Conservation (phyloP, 2,329 filamentous ascomycete species). For the Xylariaceae sp. region DNA sequence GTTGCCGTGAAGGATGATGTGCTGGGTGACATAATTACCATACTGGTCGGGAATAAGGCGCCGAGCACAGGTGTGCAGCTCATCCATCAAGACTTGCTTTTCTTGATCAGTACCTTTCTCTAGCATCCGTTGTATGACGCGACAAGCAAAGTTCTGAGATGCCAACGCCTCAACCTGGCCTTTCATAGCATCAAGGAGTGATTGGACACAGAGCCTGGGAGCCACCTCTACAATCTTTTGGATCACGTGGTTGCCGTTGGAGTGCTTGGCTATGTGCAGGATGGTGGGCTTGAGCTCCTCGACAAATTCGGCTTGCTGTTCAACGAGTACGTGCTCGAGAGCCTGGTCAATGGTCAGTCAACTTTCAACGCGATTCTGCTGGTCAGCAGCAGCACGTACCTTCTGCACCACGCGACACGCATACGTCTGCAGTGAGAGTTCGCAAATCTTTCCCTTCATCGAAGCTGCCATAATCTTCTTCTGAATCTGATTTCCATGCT, state of each 20-base stretch:
- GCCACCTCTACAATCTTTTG: conserved; percentile 87
- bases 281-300: conserved; percentile 77
- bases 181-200: conserved; percentile 77
- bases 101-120: conserved; percentile 74
- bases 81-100: conserved; percentile 67
- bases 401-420: conserved; percentile 96
- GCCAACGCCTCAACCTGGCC: conserved; percentile 71
- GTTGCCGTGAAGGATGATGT: conserved; percentile 77
- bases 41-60: conserved; percentile 81
- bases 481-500: conserved; percentile 89
- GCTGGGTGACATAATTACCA: conserved; percentile 94
- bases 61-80: conserved; percentile 69
- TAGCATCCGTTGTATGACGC: conserved; percentile 87
- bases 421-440: conserved; percentile 83
- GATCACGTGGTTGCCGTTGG: conserved; percentile 94
- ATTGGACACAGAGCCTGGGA: conserved; percentile 73
- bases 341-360: conserved; percentile 54
- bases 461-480: conserved; percentile 81
- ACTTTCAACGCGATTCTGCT: too few relatives aligned
- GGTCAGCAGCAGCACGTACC: conserved; percentile 51
- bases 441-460: conserved; percentile 81
- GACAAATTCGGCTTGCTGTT: conserved; percentile 81
- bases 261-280: conserved; percentile 73
- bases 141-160: conserved; percentile 80
- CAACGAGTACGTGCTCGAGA: conserved; percentile 83